These are phyloP conservation scores for Flaveria brownii DNA, from an alignment of 129 eudicot genomes.

Conservation along the genomic window DNA sequence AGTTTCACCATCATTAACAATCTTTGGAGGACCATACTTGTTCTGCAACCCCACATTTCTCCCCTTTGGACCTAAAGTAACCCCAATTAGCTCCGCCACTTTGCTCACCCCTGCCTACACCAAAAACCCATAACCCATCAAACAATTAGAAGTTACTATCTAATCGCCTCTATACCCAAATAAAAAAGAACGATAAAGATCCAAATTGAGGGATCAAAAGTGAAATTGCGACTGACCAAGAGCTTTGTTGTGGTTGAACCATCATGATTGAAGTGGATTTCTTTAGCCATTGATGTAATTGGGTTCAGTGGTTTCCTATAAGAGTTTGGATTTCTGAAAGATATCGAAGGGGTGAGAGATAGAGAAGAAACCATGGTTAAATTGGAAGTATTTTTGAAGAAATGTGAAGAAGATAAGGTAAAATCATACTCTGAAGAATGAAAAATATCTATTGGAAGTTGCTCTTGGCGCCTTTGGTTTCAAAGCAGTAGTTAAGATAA, in stretches of 20 bases:
- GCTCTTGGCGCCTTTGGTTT: neutral
- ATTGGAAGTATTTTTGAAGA: conserved; percentile 18
- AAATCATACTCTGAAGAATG: neutral
- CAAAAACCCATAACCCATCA: neutral
- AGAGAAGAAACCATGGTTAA: conserved; percentile 45
- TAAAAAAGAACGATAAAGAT: neutral
- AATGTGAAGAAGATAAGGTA: conserved; percentile 31
- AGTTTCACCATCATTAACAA: conserved; percentile 95
- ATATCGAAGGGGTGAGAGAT: conserved; percentile 39
- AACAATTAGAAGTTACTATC: too few relatives aligned
- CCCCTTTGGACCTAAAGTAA: conserved; percentile 93
- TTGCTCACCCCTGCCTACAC: conserved; percentile 76
- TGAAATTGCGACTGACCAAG: conserved; percentile 42
- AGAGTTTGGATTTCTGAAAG: conserved; percentile 35
- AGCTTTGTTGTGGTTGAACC: conserved; percentile 79
- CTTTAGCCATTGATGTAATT: conserved; percentile 62
- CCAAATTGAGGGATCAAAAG: neutral
- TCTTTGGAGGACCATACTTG: conserved; percentile 97
- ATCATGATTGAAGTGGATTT: conserved; percentile 74
- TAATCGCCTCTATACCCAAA: neutral
- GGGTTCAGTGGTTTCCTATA: conserved; percentile 34
- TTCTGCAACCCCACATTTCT: conserved; percentile 92
- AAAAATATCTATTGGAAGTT: neutral
- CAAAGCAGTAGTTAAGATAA: neutral
- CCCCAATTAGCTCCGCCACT: conserved; percentile 87